Conservation (phyloP, 495 filamentous ascomycete species). For the Aspergillus biplanus region DNA sequence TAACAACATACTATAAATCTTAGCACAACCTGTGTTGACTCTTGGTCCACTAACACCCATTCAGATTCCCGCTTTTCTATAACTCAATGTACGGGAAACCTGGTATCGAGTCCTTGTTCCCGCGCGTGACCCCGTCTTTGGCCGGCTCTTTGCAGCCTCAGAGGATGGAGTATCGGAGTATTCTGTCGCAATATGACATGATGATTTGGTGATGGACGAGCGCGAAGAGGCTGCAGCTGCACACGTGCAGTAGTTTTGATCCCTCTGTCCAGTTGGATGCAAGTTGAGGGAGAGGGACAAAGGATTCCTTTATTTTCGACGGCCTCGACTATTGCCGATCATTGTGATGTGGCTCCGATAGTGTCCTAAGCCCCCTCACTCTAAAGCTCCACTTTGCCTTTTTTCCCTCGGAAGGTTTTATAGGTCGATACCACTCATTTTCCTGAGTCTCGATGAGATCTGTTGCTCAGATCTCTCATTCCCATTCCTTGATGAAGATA, state of each 20-base stretch:
- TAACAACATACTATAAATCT: background rate
- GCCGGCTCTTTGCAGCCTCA: background rate
- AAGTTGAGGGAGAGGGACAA: background rate
- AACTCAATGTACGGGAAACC: background rate
- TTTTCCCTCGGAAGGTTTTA: background rate
- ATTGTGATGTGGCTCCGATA: conserved; percentile 11
- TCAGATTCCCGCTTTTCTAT: too few relatives aligned
- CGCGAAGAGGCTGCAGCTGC: background rate
- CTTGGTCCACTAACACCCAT: background rate
- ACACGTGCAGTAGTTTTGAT: background rate
- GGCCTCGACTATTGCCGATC: conserved; percentile 7
- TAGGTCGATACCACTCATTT: background rate
- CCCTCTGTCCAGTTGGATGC: background rate
- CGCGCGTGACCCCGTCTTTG: background rate
- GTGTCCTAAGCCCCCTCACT: background rate
- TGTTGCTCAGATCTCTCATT: background rate
- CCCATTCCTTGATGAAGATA: background rate
- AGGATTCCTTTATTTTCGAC: background rate
- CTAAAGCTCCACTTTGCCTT: background rate
- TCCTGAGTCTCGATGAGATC: background rate
- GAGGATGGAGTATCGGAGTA: background rate
- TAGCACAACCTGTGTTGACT: background rate
- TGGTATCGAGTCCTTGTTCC: background rate
- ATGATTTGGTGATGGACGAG: background rate
- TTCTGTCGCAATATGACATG: background rate